A percentile compares a stretch with the other conserved stretches of the same genome.
phyloP scores from a whole-genome alignment of 163 green algal genomes.

The Smithsoniella earleae region DNA sequence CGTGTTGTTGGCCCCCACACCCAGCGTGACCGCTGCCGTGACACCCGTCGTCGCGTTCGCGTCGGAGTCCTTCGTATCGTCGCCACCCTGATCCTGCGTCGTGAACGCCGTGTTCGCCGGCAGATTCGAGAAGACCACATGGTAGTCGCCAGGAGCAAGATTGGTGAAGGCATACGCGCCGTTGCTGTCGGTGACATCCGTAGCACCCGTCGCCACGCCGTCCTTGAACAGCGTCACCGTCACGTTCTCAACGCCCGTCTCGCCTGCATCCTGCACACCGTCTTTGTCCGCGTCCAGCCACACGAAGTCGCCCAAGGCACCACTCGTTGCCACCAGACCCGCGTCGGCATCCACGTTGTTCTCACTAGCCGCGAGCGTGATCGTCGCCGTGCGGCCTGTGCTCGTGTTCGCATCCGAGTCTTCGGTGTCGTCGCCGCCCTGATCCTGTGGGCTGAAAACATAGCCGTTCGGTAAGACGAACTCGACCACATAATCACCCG shows the following conservation, averaged over 20 bases:
- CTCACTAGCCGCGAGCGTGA: neutral
- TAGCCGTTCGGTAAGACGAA: conserved; percentile 11
- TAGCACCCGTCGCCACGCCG: too few species aligned
- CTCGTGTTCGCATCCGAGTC: neutral
- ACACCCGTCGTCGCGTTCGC: neutral
- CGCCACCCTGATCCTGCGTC: neutral
- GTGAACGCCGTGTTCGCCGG: neutral
- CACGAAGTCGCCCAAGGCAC: too few species aligned
- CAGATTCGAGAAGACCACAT: too few species aligned
- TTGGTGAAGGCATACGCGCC: too few species aligned
- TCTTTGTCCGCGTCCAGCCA: too few species aligned
- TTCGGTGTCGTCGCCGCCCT: neutral
- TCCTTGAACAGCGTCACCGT: too few species aligned
- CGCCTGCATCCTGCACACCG: too few species aligned
- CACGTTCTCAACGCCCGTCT: too few species aligned
- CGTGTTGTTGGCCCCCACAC: neutral
- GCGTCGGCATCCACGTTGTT: neutral
- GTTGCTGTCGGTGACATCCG: too few species aligned
- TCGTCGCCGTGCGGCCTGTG: neutral
- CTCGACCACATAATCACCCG: too few species aligned
- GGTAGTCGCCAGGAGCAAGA: too few species aligned
- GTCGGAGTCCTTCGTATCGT: neutral
- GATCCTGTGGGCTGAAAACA: neutral
- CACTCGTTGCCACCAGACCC: too few species aligned
- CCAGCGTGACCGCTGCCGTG: neutral